phyloP scores from a whole-genome alignment of 1,284 basidiomycete genomes.

The Naganishia sp. region DNA sequence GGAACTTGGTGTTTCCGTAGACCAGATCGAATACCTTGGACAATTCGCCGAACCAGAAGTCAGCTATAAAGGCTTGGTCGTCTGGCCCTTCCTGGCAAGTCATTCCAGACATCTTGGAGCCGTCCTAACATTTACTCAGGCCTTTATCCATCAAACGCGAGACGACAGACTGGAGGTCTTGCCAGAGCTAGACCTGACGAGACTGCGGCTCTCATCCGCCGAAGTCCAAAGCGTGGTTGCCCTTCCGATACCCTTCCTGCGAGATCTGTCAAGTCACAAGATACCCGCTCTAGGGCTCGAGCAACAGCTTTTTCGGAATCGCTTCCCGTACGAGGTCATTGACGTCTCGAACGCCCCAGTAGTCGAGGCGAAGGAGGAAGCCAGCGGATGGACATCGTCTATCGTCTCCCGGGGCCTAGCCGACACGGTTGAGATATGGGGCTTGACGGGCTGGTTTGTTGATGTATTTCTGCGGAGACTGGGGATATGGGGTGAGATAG shows the following conservation, averaged over 20 bases:
- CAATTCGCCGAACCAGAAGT: conserved; percentile 64
- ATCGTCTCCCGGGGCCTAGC: conserved; percentile 40
- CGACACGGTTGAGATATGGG: conserved; percentile 67
- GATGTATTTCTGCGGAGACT: conserved; percentile 62
- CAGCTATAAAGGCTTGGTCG: conserved; percentile 64
- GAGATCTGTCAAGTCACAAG: conserved; percentile 25
- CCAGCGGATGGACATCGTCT: neutral
- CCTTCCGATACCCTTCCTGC: neutral
- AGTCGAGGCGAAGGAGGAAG: neutral
- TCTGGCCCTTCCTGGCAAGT: conserved; percentile 74
- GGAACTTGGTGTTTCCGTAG: conserved; percentile 65
- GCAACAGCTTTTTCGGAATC: conserved; percentile 6
- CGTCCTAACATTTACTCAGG: conserved; percentile 54
- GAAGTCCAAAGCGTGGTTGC: conserved; percentile 17
- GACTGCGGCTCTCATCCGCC: neutral
- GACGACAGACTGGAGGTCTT: neutral
- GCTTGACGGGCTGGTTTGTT: conserved; percentile 77
- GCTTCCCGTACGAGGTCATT: conserved; percentile 16
- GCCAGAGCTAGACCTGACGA: conserved; percentile 6
- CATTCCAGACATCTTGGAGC: neutral
- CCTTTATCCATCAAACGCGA: conserved; percentile 59
- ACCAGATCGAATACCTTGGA: conserved; percentile 66
- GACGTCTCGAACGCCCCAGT: conserved; percentile 12
- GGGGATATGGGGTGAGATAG: conserved; percentile 48
- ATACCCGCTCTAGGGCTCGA: conserved; percentile 10